Conservation (phyloP, 2,329 filamentous ascomycete genomes). For the Dactylellina cionopaga region DNA sequence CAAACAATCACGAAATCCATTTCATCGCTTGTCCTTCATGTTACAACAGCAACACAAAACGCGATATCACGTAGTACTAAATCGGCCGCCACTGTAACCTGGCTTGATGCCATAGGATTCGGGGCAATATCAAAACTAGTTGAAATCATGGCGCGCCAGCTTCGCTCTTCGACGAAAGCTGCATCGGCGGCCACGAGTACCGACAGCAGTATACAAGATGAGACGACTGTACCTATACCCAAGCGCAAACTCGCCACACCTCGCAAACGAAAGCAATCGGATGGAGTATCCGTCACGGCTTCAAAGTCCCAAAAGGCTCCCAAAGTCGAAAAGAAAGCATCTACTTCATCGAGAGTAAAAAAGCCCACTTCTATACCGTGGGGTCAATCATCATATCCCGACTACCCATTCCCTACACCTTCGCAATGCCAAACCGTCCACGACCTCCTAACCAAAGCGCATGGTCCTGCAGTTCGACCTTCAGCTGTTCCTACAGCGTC, state of each 20-base stretch:
- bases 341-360: constrained; percentile 61
- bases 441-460: constrained; percentile 71
- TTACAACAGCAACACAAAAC: too few relatives aligned
- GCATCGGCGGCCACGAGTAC: not conserved
- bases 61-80: too few relatives aligned
- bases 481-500: constrained; percentile 74
- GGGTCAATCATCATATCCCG: constrained; percentile 71
- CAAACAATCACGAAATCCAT: too few relatives aligned
- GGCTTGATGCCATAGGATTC: too few relatives aligned
- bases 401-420: constrained; percentile 71
- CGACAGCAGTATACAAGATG: too few relatives aligned
- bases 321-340: constrained; percentile 54
- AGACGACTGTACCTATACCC: constrained; percentile 21
- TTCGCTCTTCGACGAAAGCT: constrained; percentile 8
- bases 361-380: constrained; percentile 55
- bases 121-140: not conserved
- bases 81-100: too few relatives aligned
- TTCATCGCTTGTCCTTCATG: too few relatives aligned
- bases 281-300: constrained; percentile 66
- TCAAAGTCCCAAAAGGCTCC: constrained; percentile 64
- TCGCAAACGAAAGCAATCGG: constrained; percentile 59
- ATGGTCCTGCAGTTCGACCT: constrained; percentile 73
- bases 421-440: constrained; percentile 77
- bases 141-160: constrained; percentile 30
- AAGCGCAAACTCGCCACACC: constrained; percentile 54